Evolutionary conservation across 2,329 filamentous ascomycete genomes (phyloP), one percentile per base, ranked within the genome.

Genomic region (Epichloe gansuensis): DNA sequence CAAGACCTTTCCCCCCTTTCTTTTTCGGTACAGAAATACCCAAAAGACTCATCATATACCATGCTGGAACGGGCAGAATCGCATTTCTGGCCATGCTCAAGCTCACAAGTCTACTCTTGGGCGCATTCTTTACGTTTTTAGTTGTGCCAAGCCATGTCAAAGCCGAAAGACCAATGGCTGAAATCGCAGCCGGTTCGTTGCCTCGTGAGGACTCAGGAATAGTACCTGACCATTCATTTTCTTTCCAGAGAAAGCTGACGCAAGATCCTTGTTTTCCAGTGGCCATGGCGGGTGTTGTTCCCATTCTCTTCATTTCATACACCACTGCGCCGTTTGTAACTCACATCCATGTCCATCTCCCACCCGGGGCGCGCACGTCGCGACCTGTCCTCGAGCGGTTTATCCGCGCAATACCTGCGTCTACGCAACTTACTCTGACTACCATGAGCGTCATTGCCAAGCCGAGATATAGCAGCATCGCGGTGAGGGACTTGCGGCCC

Each of bases 21-120:
- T 48, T 39, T 23, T 6, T 2, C 8, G 11, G 11, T 38, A 9
- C 23, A 80, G 75, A 67, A 37, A 76, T 77, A 54, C 80, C 81
- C 0, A 75, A 80, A 57, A 72, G 71, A 13, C 63, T 91, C 31
- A 75, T 89, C 59, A 78, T 94, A 56, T 94, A 88, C 67, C 85
- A 90, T 68, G 82, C 82, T 51, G 86, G 88, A 50, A 84, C 80
- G 0, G 75, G 76, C 8, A 76, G 80, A 54, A 84, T 79, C 34
- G 79, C 82, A 6, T 83, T 86, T 58, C 69, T 91, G 46, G 86
- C 84, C 48, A 78, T 82, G 62, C 66, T 87, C 56, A 88, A 89
- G 61, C 69, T 91, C 52, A 82, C 82, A 1, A 83, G 84, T 3
- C 75, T 93, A 42, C 80, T 89, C 55, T 67, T 86, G 41, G 84